These are phyloP conservation scores for Yamadazyma membranifaciens DNA, from an alignment of 1,139 yeast species.

Conservation along the genomic window DNA sequence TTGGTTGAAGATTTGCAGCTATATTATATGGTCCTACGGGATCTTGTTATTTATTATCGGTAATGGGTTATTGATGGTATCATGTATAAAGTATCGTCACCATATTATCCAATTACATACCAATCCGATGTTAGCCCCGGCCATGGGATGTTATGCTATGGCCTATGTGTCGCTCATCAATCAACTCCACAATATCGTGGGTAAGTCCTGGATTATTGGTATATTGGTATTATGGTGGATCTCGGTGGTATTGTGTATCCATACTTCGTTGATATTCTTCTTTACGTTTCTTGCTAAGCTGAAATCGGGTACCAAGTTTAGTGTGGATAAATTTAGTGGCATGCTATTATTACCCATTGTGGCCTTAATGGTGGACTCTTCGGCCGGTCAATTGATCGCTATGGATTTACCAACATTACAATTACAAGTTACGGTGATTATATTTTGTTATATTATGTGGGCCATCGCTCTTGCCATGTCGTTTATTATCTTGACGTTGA, in stretches of 20 bases:
- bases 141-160: constrained; percentile 80
- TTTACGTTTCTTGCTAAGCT: constrained; percentile 36
- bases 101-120: constrained; percentile 34
- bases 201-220: constrained; percentile 37
- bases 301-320: constrained; percentile 18
- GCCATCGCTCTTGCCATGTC: constrained; percentile 65
- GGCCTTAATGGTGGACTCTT: constrained; percentile 69
- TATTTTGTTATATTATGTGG: constrained; percentile 61
- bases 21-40: constrained; percentile 55
- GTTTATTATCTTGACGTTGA: constrained; percentile 53
- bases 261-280: constrained; percentile 56
- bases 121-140: constrained; percentile 53
- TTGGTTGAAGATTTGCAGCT: constrained; percentile 61
- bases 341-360: constrained; percentile 68
- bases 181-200: constrained; percentile 41
- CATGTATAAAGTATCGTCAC: constrained; percentile 34
- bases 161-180: constrained; percentile 67
- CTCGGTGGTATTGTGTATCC: constrained; percentile 49
- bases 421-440: constrained; percentile 50
- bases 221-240: constrained; percentile 71
- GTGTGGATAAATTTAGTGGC: constrained; percentile 34
- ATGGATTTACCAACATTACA: constrained; percentile 37
- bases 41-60: constrained; percentile 45
- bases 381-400: constrained; percentile 60
- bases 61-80: constrained; percentile 34